Conservation (phyloP, 768 basidiomycete species). For the Cantharellus cinnabarinus region DNA sequence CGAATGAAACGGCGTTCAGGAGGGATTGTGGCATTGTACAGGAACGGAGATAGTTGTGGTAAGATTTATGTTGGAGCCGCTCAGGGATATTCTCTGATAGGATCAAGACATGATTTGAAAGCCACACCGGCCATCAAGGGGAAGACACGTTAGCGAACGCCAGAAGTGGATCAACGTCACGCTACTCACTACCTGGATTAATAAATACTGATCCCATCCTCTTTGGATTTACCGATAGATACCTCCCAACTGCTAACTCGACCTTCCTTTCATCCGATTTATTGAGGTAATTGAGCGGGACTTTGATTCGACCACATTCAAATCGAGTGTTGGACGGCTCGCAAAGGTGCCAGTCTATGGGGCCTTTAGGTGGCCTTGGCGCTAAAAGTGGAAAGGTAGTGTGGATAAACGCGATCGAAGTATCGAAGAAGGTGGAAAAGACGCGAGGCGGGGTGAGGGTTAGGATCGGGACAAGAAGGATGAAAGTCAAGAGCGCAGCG, state of each 20-base stretch:
- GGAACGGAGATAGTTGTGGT: too few relatives aligned
- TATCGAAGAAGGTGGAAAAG: not conserved
- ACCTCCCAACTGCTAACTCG: constrained; percentile 14
- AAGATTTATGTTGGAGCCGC: too few relatives aligned
- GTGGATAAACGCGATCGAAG: not conserved
- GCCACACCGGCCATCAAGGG: not conserved
- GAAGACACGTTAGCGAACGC: not conserved
- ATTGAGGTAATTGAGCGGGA: constrained; percentile 18
- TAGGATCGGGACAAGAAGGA: not conserved
- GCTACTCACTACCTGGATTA: constrained; percentile 14
- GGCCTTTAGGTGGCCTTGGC: not conserved
- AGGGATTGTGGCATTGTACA: too few relatives aligned
- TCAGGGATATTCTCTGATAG: too few relatives aligned
- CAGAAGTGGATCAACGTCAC: too few relatives aligned
- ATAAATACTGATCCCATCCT: constrained; percentile 17
- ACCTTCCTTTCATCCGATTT: constrained; percentile 13
- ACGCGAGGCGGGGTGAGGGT: not conserved
- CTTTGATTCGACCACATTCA: constrained; percentile 11
- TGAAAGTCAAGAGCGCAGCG: not conserved
- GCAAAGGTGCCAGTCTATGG: constrained; percentile 9
- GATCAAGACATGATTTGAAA: too few relatives aligned
- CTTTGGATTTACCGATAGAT: constrained; percentile 12
- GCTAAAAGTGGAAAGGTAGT: not conserved
- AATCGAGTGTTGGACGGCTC: constrained; percentile 6
- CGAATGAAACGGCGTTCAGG: not conserved